phyloP scores from a whole-genome alignment of 306 rosid genomes.

The Quercus parvula region DNA sequence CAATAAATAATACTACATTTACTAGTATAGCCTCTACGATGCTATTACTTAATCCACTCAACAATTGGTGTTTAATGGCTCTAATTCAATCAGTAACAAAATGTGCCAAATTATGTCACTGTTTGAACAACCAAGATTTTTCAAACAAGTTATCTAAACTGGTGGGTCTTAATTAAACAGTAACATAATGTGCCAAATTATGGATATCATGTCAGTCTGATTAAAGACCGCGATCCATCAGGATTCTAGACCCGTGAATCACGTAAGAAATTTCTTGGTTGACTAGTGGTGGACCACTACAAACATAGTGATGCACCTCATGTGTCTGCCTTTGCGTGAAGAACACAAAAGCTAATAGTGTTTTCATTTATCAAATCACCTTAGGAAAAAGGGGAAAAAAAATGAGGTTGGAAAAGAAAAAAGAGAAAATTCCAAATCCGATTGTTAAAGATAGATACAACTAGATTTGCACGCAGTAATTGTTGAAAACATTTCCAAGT shows the following conservation, averaged over 20 bases:
- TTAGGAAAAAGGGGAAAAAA: too few relatives aligned
- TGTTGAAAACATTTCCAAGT: not conserved
- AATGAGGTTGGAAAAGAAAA: too few relatives aligned
- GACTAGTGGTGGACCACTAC: constrained; percentile 36
- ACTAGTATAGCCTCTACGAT: too few relatives aligned
- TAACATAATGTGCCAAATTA: not conserved
- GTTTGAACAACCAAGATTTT: not conserved
- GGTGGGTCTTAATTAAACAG: not conserved
- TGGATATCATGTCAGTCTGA: too few relatives aligned
- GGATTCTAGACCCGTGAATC: not conserved
- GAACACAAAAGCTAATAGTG: constrained; percentile 7
- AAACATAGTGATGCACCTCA: constrained; percentile 7
- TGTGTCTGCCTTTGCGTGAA: constrained; percentile 31
- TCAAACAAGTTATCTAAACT: not conserved
- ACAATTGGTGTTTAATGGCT: too few relatives aligned
- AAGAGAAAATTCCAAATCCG: not conserved
- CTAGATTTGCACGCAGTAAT: too few relatives aligned
- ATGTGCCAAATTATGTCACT: too few relatives aligned
- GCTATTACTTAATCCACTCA: too few relatives aligned
- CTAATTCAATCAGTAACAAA: too few relatives aligned
- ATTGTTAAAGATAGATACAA: not conserved
- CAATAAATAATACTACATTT: too few relatives aligned
- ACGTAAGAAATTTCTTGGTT: not conserved
- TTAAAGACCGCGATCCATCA: too few relatives aligned
- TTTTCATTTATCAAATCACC: not conserved